Base-by-base conservation (phyloP, 2,329 filamentous ascomycete genomes). In the Tolypocladium pustulatum region DNA sequence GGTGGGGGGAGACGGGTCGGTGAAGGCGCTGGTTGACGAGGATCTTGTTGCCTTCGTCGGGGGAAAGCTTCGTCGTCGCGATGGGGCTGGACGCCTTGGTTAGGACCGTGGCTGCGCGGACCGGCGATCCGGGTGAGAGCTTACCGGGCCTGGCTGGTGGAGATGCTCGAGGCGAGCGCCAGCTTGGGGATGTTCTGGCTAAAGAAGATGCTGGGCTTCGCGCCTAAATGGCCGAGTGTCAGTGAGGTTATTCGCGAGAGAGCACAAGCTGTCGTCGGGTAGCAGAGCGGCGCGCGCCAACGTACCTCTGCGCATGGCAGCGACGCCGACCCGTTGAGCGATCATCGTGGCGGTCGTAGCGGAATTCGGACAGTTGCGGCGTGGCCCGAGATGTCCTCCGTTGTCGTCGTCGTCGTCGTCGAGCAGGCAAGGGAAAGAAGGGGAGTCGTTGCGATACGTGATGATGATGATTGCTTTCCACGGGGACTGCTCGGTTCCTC, bases 1-100 rank as follows among this genome's bases (percentile, higher is more conserved):
- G 84, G 72, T 97, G 91, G 58, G 92, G 92, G 53, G 90, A 82
- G 67, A 96, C 81, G 71, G 92, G 92, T 57, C 92, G 92, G 69
- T 81, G 76, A 58, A 87, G 81, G 68, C 92, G 92, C 80, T 97
- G 92, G 69, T 84, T 78, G 68, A 83, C 86, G 71, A 97, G 90
- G 75, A 96, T 84, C 65, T 81, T 71, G 64, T 82, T 68, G 63
- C 75, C 82, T 61, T 87, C 78, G 57, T 73, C 66, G 57, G 76
- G 72, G 61, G 81, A 77, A 67, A 88, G 66, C 69, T 81, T 81
- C 66, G 83, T 74, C 58, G 85, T 86, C 46, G 83, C 76, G 67
- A 82, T 77, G 67, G 71, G 68, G 65, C 81, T 81, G 76, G 9
- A 36, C 8, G 49, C 12, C 27, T 12, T n/a, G 68, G 32, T 43